These are phyloP conservation scores for Phlyctochytrium arcticum DNA, from an alignment of 192 early-diverging fungal genomes.

Conservation along the genomic window DNA sequence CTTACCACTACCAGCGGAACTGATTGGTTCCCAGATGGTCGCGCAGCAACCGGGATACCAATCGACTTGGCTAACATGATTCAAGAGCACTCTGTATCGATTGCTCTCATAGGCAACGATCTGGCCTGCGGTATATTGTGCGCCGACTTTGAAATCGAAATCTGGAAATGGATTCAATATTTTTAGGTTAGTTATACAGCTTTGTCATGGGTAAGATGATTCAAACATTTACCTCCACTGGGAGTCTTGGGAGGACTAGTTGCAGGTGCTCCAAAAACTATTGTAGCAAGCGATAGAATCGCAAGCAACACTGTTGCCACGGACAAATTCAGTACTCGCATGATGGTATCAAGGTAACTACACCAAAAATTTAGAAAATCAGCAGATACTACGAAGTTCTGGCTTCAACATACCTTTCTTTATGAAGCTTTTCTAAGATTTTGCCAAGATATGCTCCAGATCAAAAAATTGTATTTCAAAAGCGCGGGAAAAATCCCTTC, in stretches of 20 bases:
- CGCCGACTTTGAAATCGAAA: constrained; percentile 10
- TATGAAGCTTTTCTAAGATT: no score
- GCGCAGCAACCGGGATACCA: constrained; percentile 29
- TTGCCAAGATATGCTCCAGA: no score
- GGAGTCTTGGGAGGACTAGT: constrained; percentile 4
- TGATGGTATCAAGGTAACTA: no score
- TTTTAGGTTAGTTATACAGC: not conserved
- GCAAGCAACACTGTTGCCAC: no score
- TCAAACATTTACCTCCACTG: constrained; percentile 8
- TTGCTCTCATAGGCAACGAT: constrained; percentile 8
- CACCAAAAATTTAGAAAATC: no score
- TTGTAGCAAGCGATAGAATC: no score
- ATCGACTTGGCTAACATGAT: constrained; percentile 17
- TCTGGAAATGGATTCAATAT: not conserved
- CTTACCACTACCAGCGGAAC: not conserved
- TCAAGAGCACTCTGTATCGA: constrained; percentile 8
- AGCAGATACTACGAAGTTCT: no score
- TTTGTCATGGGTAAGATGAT: not conserved
- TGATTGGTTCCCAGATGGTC: constrained; percentile 12
- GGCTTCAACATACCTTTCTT: no score
- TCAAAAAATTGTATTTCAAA: no score
- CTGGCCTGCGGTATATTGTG: constrained; percentile 19
- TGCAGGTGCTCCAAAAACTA: not conserved
- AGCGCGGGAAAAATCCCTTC: no score
- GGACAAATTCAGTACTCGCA: no score